phyloP scores from a whole-genome alignment of 192 early-diverging fungal genomes.

The Rhizoclosmatium globosum region DNA sequence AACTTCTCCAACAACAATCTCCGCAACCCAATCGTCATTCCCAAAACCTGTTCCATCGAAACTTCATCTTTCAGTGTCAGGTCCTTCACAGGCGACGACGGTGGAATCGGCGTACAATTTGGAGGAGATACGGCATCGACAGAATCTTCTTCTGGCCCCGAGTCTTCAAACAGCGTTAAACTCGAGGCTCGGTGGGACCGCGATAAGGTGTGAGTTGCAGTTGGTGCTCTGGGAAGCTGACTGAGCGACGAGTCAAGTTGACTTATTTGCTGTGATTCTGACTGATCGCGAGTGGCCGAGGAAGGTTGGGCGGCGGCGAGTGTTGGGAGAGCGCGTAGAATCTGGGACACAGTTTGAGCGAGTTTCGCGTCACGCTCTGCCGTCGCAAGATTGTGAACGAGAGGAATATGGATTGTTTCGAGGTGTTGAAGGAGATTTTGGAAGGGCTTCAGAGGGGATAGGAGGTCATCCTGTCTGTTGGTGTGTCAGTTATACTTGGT shows the following conservation, averaged over 20 bases:
- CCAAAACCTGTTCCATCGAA: no score
- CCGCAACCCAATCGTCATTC: no score
- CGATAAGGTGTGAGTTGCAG: neutral
- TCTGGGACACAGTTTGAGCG: neutral
- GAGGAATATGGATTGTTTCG: neutral
- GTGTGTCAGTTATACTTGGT: neutral
- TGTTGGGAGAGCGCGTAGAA: neutral
- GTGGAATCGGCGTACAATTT: no score
- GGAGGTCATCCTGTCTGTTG: neutral
- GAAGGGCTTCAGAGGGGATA: neutral
- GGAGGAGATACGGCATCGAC: neutral
- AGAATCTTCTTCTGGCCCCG: neutral
- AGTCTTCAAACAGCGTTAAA: conserved; percentile 21
- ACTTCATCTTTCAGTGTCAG: no score
- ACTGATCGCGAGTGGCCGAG: neutral
- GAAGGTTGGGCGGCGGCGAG: neutral
- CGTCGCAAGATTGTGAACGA: neutral
- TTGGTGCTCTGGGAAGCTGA: neutral
- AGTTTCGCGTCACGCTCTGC: neutral
- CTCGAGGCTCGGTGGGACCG: conserved; percentile 9
- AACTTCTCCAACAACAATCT: no score
- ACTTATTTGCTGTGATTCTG: neutral
- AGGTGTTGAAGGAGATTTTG: neutral
- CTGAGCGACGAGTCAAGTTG: neutral
- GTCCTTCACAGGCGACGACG: no score